Percentiles rank a stretch among this genome's conserved stretches.
These are phyloP conservation scores for Penicillium paneum DNA, from an alignment of 2,329 filamentous ascomycete species.

Conservation along the genomic window DNA sequence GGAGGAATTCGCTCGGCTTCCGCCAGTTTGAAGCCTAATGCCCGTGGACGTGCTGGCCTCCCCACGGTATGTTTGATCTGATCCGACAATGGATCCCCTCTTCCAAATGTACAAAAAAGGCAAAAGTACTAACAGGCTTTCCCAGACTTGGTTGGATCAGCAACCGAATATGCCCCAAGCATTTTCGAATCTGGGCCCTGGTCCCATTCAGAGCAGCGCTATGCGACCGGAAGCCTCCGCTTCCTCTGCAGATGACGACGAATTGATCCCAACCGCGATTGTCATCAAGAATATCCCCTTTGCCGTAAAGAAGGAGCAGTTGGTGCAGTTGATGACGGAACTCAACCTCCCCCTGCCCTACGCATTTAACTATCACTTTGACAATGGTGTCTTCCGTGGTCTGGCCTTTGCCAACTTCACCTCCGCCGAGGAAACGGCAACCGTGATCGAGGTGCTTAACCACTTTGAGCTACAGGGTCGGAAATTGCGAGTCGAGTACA, in stretches of 20 bases:
- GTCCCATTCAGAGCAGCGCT: slow-evolving; percentile 41
- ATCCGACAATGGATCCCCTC: not conserved
- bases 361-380: slow-evolving; percentile 99
- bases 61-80: slow-evolving; percentile 63
- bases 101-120: not conserved
- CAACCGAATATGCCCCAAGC: slow-evolving; percentile 48
- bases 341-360: slow-evolving; percentile 92
- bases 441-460: slow-evolving; percentile 91
- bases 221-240: slow-evolving; percentile 42
- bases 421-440: slow-evolving; percentile 85
- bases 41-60: slow-evolving; percentile 59
- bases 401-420: slow-evolving; percentile 98
- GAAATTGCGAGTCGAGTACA: slow-evolving; percentile 95
- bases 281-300: slow-evolving; percentile 99
- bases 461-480: slow-evolving; percentile 92
- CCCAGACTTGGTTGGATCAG: slow-evolving; percentile 63
- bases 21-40: slow-evolving; percentile 55
- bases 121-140: not conserved
- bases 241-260: slow-evolving; percentile 57
- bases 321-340: slow-evolving; percentile 90
- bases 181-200: slow-evolving; percentile 46
- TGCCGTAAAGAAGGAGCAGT: slow-evolving; percentile 93
- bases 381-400: slow-evolving; percentile 93
- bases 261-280: slow-evolving; percentile 95
- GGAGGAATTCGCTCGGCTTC: slow-evolving; percentile 60